These are phyloP conservation scores for Fusarium caatingaense DNA, from an alignment of 2,329 filamentous ascomycete genomes.

Conservation along the genomic window DNA sequence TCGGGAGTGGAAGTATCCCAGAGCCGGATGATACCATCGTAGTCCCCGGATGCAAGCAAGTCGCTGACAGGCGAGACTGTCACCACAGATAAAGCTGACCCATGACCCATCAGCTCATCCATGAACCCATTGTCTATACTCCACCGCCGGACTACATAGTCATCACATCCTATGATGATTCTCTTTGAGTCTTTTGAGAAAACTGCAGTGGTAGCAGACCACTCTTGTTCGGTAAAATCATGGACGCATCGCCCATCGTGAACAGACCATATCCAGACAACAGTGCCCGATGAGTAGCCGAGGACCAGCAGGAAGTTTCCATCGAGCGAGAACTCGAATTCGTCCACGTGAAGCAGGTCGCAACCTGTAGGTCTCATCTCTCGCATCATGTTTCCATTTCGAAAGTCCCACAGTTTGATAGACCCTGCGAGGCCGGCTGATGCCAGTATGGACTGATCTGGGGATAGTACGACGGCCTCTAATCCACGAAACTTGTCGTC, in stretches of 20 bases:
- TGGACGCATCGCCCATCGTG: not conserved
- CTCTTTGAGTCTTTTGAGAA: not conserved
- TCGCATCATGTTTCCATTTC: fast-evolving
- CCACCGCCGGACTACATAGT: not conserved
- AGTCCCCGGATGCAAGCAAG: not conserved
- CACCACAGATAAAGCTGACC: not conserved
- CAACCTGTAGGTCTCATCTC: not conserved
- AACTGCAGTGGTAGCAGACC: not conserved
- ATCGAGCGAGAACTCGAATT: not conserved
- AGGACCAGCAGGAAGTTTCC: not conserved
- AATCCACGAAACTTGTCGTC: not conserved
- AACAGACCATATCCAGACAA: not conserved
- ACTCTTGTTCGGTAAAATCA: not conserved
- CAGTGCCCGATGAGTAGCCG: not conserved
- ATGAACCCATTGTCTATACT: not conserved
- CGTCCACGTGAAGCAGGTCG: too few relatives aligned
- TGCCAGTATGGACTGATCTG: not conserved
- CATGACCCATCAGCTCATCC: not conserved
- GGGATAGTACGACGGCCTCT: not conserved
- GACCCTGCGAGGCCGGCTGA: not conserved
- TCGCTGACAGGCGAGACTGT: not conserved
- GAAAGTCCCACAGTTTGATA: not conserved
- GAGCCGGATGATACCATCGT: not conserved
- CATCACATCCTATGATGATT: not conserved
- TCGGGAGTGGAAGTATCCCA: not conserved